A percentile compares a stretch with the other conserved stretches of the same genome.
Evolutionary conservation across 192 early-diverging fungal species (phyloP).

Genomic region (Coemansia sp.): DNA sequence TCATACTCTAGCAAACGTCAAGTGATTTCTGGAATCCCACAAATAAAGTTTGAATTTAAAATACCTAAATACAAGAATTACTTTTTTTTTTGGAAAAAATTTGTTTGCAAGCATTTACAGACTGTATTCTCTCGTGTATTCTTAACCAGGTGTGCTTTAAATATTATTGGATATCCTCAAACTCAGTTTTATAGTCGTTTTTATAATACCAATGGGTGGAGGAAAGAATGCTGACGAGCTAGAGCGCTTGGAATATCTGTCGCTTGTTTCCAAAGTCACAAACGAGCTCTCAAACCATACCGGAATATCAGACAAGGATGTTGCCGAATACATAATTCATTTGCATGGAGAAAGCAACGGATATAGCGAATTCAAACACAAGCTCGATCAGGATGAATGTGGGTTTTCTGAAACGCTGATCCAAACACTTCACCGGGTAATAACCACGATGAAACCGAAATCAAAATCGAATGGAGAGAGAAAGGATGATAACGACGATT

Average conservation of each 20-base stretch:
- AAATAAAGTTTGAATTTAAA: not conserved
- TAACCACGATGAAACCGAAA: slow-evolving; percentile 78
- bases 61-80: not conserved
- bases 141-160: not conserved
- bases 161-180: not conserved
- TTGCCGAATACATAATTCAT: slow-evolving; percentile 91
- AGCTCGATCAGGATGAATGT: slow-evolving; percentile 68
- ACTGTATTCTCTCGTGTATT: not conserved
- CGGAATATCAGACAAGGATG: slow-evolving; percentile 83
- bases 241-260: slow-evolving; percentile 82
- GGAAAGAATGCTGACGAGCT: slow-evolving; percentile 33
- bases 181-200: not conserved
- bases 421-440: slow-evolving; percentile 82
- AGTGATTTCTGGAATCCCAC: not conserved
- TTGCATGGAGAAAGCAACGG: slow-evolving; percentile 72
- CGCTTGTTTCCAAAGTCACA: slow-evolving; percentile 85
- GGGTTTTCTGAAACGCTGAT: slow-evolving; percentile 86
- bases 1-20: not conserved
- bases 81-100: not conserved
- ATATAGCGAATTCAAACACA: slow-evolving; percentile 66
- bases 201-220: not conserved
- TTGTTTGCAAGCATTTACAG: not conserved
- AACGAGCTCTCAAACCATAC: slow-evolving; percentile 92
- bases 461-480: slow-evolving; percentile 5
- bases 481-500: slow-evolving; percentile 1